Base-by-base conservation (phyloP, 495 filamentous ascomycete genomes). In the Penicillium simplicissimum region DNA sequence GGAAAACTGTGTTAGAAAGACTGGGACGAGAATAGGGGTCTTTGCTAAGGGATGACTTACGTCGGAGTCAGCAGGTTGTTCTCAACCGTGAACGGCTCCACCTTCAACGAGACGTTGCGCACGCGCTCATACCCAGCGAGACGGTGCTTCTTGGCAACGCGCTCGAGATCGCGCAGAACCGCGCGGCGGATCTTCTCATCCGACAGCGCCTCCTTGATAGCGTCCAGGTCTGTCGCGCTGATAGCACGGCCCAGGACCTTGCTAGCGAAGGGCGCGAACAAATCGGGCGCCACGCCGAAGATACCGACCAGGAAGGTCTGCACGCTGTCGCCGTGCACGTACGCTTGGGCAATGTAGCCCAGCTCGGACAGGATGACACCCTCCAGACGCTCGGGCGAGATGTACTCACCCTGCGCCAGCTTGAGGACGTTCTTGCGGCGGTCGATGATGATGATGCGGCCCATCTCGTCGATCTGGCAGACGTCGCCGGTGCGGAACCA, bases 401-500 rank as follows among this genome's bases (percentile, higher is more conserved):
- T 91, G 74, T 98, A 98, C 80, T 98, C 95, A 72, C 95, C 95
- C 73, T 98, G 95, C 0, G 95, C 90, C 45, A 98, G 85, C 84
- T 98, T 98, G 70, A 98, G 87, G 15, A 98, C 90, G 75, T 98
- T 98, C 88, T 98, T 98, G 68, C 92, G 88, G 63, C 95, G 92
- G 76, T 98, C 95, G 67, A 98, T 88, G 75, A 98, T 93, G 66
- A 85, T 86, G 79, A 98, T 90, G 58, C 96, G 90, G 59, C 95
- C 95, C 67, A 89, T 75, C 54, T 85, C 85, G 72, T 98, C 95
- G 31, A 98, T 79, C 17, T 84, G 82, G 68, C 85, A 89, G 48
- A 98, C 93, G 68, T 98, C 95, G 21, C 95, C 95, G 1, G 95
- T 97, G 66, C 88, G 88, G 83, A 98, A 97, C 95, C 95, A 98